These are phyloP conservation scores for Xerocomellus chrysenteron DNA, from an alignment of 768 basidiomycete genomes.

Conservation along the genomic window DNA sequence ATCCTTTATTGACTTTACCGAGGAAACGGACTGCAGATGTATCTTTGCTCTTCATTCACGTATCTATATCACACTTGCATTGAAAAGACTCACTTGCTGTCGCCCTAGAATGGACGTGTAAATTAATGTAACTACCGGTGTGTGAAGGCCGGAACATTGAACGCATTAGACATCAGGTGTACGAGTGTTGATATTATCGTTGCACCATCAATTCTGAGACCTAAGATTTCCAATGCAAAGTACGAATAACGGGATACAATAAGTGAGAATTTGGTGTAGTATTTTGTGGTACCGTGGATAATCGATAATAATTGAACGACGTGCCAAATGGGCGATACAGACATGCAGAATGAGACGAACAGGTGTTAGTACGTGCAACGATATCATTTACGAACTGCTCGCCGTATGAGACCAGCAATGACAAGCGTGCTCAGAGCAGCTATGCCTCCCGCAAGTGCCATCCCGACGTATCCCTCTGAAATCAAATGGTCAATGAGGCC, in stretches of 20 bases:
- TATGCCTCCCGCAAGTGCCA: conserved; percentile 90
- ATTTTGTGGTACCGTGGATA: conserved; percentile 12
- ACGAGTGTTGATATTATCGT: not conserved
- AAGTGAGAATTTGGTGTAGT: conserved; percentile 18
- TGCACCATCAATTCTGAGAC: conserved; percentile 5
- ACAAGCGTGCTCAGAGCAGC: conserved; percentile 81
- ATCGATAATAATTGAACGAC: conserved; percentile 12
- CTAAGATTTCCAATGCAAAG: conserved; percentile 10
- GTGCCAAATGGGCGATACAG: conserved; percentile 12
- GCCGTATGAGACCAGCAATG: conserved; percentile 79
- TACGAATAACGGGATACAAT: conserved; percentile 25
- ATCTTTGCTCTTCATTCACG: conserved; percentile 24
- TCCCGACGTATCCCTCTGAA: conserved; percentile 96
- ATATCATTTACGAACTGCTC: conserved; percentile 56
- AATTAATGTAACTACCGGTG: conserved; percentile 32
- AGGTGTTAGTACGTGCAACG: conserved; percentile 13
- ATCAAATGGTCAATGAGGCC: not conserved
- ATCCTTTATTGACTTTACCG: conserved; percentile 11
- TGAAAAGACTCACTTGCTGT: conserved; percentile 17
- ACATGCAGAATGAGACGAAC: conserved; percentile 10
- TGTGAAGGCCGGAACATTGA: not conserved
- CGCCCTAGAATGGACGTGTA: conserved; percentile 20
- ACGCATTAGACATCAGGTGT: not conserved
- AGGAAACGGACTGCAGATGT: conserved; percentile 23
- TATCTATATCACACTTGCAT: conserved; percentile 34